Evolutionary conservation across 139 green algal species (phyloP).

Genomic region (Chlorella sp.): DNA sequence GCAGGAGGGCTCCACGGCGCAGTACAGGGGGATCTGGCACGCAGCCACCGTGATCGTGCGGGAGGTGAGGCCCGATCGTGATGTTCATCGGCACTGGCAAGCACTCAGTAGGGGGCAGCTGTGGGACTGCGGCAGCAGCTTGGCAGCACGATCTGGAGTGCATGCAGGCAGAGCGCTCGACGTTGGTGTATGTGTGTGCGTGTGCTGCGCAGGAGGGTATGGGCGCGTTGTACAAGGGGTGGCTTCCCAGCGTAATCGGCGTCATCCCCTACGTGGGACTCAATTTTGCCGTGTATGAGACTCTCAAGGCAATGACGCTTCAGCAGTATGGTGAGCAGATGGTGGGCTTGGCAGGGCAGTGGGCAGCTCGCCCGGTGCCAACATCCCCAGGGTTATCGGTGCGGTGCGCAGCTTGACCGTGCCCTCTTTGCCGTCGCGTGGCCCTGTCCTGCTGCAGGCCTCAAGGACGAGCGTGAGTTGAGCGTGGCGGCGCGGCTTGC

Average conservation of each 20-base stretch:
- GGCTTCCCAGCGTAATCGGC: constrained; percentile 94
- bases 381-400: too few species aligned
- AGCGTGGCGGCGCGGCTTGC: constrained; percentile 70
- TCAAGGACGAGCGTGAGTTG: constrained; percentile 78
- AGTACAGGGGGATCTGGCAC: constrained; percentile 91
- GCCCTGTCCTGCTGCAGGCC: constrained; percentile 17
- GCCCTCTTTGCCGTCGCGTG: too few species aligned
- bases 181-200: background rate
- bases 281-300: constrained; percentile 98
- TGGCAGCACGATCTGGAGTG: too few species aligned
- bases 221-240: constrained; percentile 91
- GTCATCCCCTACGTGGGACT: constrained; percentile 97
- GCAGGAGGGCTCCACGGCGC: constrained; percentile 51
- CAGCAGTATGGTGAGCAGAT: constrained; percentile 57
- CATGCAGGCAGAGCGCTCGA: too few species aligned
- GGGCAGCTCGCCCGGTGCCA: too few species aligned
- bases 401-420: too few species aligned
- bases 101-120: too few species aligned
- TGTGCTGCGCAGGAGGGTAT: constrained; percentile 69
- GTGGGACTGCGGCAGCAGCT: too few species aligned
- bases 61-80: constrained; percentile 40
- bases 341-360: too few species aligned
- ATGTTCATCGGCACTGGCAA: too few species aligned
- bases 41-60: constrained; percentile 67
- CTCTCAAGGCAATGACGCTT: constrained; percentile 78